These are phyloP conservation scores for Aspergillus hancockii DNA, from an alignment of 495 filamentous ascomycete species.

Conservation along the genomic window DNA sequence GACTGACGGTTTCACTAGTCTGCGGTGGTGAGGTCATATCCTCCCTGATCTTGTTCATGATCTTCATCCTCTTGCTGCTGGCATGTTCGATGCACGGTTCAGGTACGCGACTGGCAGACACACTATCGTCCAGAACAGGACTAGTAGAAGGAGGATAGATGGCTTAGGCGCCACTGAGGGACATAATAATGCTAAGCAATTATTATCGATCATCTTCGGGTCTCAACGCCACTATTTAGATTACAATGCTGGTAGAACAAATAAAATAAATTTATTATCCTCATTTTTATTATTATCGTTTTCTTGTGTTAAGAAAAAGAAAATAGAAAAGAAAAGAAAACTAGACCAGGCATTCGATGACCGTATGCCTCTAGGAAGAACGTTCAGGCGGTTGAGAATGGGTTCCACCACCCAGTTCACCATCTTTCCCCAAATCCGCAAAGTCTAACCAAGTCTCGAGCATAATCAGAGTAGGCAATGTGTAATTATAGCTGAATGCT, in stretches of 20 bases:
- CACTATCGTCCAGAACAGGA: not conserved
- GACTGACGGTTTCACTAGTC: not conserved
- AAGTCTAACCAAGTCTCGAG: not conserved
- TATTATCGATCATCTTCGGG: slow-evolving; percentile 12
- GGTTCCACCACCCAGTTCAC: slow-evolving; percentile 7
- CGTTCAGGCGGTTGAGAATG: slow-evolving; percentile 8
- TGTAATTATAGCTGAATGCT: not conserved
- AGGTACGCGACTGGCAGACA: not conserved
- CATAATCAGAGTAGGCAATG: not conserved
- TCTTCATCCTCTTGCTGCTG: not conserved
- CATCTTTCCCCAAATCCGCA: not conserved
- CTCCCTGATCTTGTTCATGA: slow-evolving; percentile 2
- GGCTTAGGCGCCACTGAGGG: slow-evolving; percentile 7
- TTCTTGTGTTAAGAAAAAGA: too few species aligned
- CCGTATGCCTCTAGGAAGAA: not conserved
- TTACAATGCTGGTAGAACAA: not conserved
- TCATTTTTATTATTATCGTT: not conserved
- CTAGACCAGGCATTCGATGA: not conserved
- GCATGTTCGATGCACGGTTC: slow-evolving; percentile 3
- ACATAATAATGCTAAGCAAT: slow-evolving; percentile 2
- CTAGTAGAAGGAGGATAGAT: not conserved
- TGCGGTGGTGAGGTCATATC: slow-evolving; percentile 1
- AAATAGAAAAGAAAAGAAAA: not conserved
- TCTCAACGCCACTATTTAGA: slow-evolving; percentile 16
- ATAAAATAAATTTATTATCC: not conserved